Evolutionary conservation across 108 stramenopile species (phyloP).

Genomic region (Nitzschia putrida): DNA sequence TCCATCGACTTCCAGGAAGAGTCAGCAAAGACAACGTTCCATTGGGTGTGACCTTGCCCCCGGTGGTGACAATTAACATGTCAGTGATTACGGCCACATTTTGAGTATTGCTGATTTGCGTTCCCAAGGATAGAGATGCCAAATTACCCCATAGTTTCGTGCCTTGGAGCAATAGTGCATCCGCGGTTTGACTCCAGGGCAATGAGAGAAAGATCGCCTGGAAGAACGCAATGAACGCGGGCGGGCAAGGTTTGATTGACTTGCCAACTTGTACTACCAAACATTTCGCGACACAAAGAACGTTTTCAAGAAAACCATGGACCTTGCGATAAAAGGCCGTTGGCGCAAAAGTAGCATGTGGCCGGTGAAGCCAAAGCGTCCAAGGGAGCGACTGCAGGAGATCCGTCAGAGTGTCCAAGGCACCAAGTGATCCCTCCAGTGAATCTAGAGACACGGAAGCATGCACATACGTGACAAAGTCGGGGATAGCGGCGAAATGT

Average conservation of each 20-base stretch:
- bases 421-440: background rate
- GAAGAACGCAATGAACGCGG: background rate
- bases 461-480: too few species aligned
- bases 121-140: background rate
- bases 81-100: background rate
- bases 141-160: conserved; percentile 20
- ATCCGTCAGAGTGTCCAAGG: conserved; percentile 21
- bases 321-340: conserved; percentile 32
- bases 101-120: background rate
- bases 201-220: conserved; percentile 19
- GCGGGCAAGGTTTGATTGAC: background rate
- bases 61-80: conserved; percentile 8
- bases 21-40: conserved; percentile 23
- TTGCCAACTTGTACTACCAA: background rate
- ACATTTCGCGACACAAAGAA: background rate
- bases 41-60: conserved; percentile 30
- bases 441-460: too few species aligned
- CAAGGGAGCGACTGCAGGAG: conserved; percentile 23
- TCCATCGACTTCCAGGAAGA: conserved; percentile 17
- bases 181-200: conserved; percentile 1
- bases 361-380: conserved; percentile 21
- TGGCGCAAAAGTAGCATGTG: background rate
- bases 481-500: background rate
- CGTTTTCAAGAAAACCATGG: background rate
- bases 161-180: conserved; percentile 4